Evolutionary conservation across 768 basidiomycete genomes (phyloP).

Genomic region (Termitomyces sp.): DNA sequence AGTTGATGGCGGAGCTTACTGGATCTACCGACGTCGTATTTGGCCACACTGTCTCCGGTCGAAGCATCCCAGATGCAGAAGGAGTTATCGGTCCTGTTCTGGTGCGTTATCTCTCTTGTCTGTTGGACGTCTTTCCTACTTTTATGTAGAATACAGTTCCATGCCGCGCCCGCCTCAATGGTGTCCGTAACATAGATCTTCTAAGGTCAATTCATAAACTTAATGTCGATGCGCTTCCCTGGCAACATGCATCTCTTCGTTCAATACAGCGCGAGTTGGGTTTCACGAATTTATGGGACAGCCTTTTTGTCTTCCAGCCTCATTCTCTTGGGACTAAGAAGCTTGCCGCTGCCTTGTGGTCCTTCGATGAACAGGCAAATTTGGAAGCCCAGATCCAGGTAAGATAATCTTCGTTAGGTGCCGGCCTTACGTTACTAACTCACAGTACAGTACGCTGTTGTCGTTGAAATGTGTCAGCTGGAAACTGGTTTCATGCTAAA

Average conservation of each 20-base stretch:
- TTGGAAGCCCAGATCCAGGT: constrained; percentile 27
- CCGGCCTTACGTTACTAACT: background rate
- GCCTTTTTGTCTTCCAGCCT: constrained; percentile 44
- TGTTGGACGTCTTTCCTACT: background rate
- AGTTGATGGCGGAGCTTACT: constrained; percentile 25
- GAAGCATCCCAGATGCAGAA: constrained; percentile 37
- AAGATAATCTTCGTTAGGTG: background rate
- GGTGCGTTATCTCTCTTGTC: constrained; percentile 26
- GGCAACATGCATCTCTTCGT: constrained; percentile 46
- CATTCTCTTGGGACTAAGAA: constrained; percentile 9
- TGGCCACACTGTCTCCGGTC: constrained; percentile 44
- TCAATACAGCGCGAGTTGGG: constrained; percentile 33
- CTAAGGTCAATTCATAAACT: constrained; percentile 33
- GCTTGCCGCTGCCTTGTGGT: constrained; percentile 28
- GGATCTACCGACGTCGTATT: constrained; percentile 39
- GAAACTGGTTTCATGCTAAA: constrained; percentile 29
- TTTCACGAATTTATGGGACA: constrained; percentile 33
- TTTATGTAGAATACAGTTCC: constrained; percentile 41
- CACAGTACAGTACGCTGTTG: constrained; percentile 37
- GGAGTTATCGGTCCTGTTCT: constrained; percentile 44
- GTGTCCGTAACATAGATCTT: constrained; percentile 28
- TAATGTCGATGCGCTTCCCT: constrained; percentile 36
- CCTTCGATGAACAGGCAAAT: constrained; percentile 15
- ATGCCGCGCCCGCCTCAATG: constrained; percentile 33
- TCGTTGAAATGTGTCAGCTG: constrained; percentile 36